Base-by-base conservation (phyloP, 2,329 filamentous ascomycete genomes). In the Aspergillus chevalieri region DNA sequence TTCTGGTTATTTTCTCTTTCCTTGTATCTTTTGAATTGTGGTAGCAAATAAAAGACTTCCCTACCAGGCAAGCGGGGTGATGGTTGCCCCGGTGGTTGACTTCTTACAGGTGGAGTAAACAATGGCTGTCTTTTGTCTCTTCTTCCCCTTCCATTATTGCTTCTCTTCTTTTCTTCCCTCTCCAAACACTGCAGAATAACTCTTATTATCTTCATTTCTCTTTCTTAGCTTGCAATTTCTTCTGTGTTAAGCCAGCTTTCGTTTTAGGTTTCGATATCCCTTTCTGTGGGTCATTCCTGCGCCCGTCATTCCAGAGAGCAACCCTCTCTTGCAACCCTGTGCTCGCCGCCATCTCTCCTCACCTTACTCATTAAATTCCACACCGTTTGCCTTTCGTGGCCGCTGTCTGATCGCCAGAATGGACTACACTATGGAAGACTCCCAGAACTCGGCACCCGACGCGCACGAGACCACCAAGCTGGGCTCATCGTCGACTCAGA, bases 381-480 rank as follows among this genome's bases (percentile, higher is more conserved):
- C 4, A 6, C n/a, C 14, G n/a, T 17, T 17, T 17, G 14, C n/a
- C 34, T 9, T n/a, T 14, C 3, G 34, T 14, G n/a, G 14, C 10
- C 39, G 17, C 6, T 15, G 43, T 26, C 22, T 26, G 9, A 21
- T 34, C 33, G 39, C 28, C 56, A 55, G n/a, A 44, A 80, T 82
- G 76, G 75, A 80, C 54, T 80, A 75, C 66, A 68, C 66, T 42
- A 76, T 77, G 68, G 80, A 82, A 59, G 78, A 87, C 60, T 80
- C 74, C 47, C 86, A 89, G 69, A 88, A 86, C 71, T 76, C 84
- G 48, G 80, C 80, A 21, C 82, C 83, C 26, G 82, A 83, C 59
- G 78, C 76, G 59, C 73, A 78, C 50, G 78, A 83, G 63, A 77
- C 81, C 50, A 75, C 79, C 51, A 87, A 87, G 73, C 74, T 86